A percentile compares a stretch with the other conserved stretches of the same genome.
These are phyloP conservation scores for Boletus rex-veris DNA, from an alignment of 768 basidiomycete genomes.

Conservation along the genomic window DNA sequence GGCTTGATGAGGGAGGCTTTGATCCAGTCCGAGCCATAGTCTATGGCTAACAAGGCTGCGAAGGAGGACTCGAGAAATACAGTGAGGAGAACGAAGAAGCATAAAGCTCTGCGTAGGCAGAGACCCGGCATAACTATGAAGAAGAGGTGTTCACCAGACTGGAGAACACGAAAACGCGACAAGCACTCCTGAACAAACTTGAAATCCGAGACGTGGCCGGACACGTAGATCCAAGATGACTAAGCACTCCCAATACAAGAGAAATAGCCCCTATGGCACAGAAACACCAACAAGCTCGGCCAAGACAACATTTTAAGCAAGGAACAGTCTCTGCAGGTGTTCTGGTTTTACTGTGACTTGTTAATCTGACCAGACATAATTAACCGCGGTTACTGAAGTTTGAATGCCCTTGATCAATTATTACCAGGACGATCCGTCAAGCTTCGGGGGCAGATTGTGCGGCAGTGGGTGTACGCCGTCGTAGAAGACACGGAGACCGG, in stretches of 20 bases:
- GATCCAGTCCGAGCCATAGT: constrained; percentile 98
- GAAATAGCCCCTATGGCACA: constrained; percentile 1
- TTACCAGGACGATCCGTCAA: too few species aligned
- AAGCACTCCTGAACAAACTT: constrained; percentile 2
- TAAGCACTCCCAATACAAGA: background rate
- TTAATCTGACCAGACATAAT: too few species aligned
- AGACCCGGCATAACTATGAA: constrained; percentile 18
- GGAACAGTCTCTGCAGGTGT: too few species aligned
- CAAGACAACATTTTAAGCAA: too few species aligned
- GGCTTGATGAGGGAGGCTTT: constrained; percentile 96
- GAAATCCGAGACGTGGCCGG: constrained; percentile 20
- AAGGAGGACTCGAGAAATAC: constrained; percentile 35
- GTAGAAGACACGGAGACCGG: too few species aligned
- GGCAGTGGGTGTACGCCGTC: too few species aligned
- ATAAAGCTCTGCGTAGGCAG: constrained; percentile 27
- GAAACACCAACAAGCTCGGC: too few species aligned
- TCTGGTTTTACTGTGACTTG: too few species aligned
- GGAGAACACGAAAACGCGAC: constrained; percentile 10
- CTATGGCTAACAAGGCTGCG: constrained; percentile 88
- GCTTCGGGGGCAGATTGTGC: too few species aligned
- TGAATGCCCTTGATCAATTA: too few species aligned
- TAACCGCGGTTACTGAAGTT: too few species aligned
- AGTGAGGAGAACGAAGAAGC: constrained; percentile 23
- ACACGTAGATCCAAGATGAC: constrained; percentile 20
- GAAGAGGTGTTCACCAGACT: constrained; percentile 14